phyloP scores from a whole-genome alignment of 441 rosid species.

The Syzygium malaccense region DNA sequence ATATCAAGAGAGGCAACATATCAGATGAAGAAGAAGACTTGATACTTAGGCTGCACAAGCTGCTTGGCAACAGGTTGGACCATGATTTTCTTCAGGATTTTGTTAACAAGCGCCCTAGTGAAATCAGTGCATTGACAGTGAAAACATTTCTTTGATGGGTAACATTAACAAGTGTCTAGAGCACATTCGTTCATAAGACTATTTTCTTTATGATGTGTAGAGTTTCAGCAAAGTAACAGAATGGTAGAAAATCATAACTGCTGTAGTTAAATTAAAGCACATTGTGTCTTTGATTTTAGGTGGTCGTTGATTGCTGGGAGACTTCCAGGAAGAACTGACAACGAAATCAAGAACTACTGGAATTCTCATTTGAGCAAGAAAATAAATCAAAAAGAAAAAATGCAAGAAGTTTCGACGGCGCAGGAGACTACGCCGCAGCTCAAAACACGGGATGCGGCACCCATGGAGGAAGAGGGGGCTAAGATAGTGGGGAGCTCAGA shows the following conservation, averaged over 20 bases:
- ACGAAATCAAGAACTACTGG: conserved; percentile 46
- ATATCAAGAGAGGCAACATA: conserved; percentile 68
- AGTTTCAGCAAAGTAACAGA: background rate
- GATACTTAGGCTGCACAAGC: conserved; percentile 55
- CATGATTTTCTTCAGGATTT: background rate
- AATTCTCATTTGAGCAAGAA: conserved; percentile 44
- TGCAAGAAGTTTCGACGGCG: background rate
- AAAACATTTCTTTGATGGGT: background rate
- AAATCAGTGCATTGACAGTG: background rate
- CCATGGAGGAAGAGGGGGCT: background rate
- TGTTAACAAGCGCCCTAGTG: background rate
- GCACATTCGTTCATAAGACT: background rate
- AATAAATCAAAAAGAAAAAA: conserved; percentile 19
- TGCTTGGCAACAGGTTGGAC: conserved; percentile 52
- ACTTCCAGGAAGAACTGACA: conserved; percentile 45
- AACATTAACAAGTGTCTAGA: background rate
- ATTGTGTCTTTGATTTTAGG: conserved; percentile 3
- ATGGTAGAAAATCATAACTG: background rate
- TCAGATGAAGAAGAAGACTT: conserved; percentile 57
- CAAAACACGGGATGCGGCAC: background rate
- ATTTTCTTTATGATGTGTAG: background rate
- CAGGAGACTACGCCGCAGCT: background rate
- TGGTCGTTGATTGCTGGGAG: conserved; percentile 51
- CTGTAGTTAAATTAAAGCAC: background rate
- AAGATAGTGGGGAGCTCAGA: background rate